Percentiles rank a stretch among this genome's conserved stretches.
phyloP scores from a whole-genome alignment of 1,139 yeast species.

The Spencermartinsiella ligniputridi region DNA sequence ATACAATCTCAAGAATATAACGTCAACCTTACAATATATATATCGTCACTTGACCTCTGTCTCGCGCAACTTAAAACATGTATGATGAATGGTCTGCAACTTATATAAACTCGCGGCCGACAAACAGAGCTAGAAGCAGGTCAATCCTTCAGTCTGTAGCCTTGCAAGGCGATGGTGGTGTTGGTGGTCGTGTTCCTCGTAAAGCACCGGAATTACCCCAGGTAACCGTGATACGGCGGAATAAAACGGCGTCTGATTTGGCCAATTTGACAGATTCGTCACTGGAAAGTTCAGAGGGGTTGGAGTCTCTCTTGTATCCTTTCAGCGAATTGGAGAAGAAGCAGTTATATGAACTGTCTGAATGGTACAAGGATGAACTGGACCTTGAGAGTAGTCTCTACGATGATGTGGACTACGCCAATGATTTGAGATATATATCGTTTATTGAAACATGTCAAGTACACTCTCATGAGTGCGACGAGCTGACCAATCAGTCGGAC shows the following conservation, averaged over 20 bases:
- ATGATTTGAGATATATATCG: conserved; percentile 19
- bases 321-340: conserved; percentile 7
- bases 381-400: conserved; percentile 7
- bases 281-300: neutral
- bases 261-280: neutral
- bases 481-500: conserved; percentile 42
- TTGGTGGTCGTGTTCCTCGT: neutral
- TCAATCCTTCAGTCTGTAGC: neutral
- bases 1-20: too few species aligned
- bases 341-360: conserved; percentile 1
- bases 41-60: too few species aligned
- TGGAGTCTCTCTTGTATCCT: conserved; percentile 10
- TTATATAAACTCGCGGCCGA: neutral
- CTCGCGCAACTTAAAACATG: too few species aligned
- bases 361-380: conserved; percentile 7
- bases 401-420: conserved; percentile 27
- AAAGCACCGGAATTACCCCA: neutral
- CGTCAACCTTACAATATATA: too few species aligned
- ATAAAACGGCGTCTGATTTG: neutral
- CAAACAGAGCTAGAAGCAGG: neutral
- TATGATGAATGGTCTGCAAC: too few species aligned
- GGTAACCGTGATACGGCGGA: neutral
- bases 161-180: neutral
- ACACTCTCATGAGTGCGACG: conserved; percentile 28
- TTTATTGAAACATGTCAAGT: conserved; percentile 32